Conservation (phyloP, 306 rosid genomes). For the Prosopis cineraria region DNA sequence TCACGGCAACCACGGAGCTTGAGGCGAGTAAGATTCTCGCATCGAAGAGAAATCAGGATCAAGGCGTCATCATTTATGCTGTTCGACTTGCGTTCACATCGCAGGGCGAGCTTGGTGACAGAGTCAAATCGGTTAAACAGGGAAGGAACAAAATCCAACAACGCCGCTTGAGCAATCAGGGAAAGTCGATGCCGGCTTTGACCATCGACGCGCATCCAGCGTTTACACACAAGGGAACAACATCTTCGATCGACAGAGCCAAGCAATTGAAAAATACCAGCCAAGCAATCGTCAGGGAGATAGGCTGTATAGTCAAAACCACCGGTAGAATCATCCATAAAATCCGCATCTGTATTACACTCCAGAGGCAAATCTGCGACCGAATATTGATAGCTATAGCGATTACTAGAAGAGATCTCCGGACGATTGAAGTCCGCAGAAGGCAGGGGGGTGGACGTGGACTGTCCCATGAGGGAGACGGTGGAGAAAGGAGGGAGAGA, state of each 20-base stretch:
- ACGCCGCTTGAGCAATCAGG: slow-evolving; percentile 49
- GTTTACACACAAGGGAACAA: slow-evolving; percentile 60
- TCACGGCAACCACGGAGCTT: slow-evolving; percentile 81
- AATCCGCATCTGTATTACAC: slow-evolving; percentile 14
- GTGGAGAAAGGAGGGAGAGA: not conserved
- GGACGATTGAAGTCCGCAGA: slow-evolving; percentile 33
- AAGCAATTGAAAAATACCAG: slow-evolving; percentile 53
- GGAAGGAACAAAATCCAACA: slow-evolving; percentile 52
- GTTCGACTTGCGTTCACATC: slow-evolving; percentile 65
- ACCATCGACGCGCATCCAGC: slow-evolving; percentile 83
- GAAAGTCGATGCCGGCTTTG: slow-evolving; percentile 67
- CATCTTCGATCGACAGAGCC: slow-evolving; percentile 58
- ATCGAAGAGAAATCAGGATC: slow-evolving; percentile 66
- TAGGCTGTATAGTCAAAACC: slow-evolving; percentile 51
- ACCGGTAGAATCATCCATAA: not conserved
- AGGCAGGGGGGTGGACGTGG: slow-evolving; percentile 48
- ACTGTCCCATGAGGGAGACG: slow-evolving; percentile 62
- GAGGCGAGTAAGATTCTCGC: slow-evolving; percentile 62
- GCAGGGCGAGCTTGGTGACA: slow-evolving; percentile 70
- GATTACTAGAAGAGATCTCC: slow-evolving; percentile 26
- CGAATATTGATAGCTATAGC: slow-evolving; percentile 29
- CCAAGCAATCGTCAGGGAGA: slow-evolving; percentile 81
- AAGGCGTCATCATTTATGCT: slow-evolving; percentile 71
- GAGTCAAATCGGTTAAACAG: slow-evolving; percentile 70
- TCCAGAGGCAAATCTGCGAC: not conserved